Percentiles rank a stretch among this genome's conserved stretches.
phyloP scores from a whole-genome alignment of 108 stramenopile genomes.

The Mediolabrus comicus region DNA sequence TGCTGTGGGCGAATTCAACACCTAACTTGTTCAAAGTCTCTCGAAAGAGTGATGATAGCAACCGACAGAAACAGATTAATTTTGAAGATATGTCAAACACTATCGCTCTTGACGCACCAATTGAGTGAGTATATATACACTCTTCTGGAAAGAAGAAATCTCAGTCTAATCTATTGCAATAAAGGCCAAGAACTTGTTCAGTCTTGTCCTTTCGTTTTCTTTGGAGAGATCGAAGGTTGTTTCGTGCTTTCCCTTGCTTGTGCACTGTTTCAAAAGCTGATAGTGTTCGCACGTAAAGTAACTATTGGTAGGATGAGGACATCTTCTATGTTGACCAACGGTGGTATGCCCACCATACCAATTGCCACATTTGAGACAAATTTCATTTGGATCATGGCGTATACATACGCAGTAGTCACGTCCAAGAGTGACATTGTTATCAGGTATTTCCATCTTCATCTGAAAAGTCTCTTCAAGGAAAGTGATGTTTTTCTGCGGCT shows the following conservation, averaged over 20 bases:
- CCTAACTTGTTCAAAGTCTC: too few species aligned
- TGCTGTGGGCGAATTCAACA: too few species aligned
- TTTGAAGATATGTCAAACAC: too few species aligned
- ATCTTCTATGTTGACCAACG: too few species aligned
- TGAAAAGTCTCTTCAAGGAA: slow-evolving; percentile 21
- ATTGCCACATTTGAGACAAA: background rate
- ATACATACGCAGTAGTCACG: background rate
- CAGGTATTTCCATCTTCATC: background rate
- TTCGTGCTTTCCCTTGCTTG: slow-evolving; percentile 1
- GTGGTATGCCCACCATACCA: background rate
- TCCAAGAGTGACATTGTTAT: background rate
- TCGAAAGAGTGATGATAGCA: too few species aligned
- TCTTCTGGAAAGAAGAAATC: background rate
- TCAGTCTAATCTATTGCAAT: background rate
- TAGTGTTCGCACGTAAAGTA: slow-evolving; percentile 7
- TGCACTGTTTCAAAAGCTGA: background rate
- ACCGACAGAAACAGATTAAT: too few species aligned
- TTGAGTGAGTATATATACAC: too few species aligned
- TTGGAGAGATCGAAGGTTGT: slow-evolving; percentile 7
- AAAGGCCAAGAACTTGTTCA: slow-evolving; percentile 18
- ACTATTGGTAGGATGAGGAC: too few species aligned
- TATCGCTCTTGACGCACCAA: too few species aligned
- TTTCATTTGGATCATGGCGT: background rate
- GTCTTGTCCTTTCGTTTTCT: background rate
- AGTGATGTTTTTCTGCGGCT: slow-evolving; percentile 1